Percentiles rank a stretch among this genome's conserved stretches.
These are phyloP conservation scores for Ogataea pini DNA, from an alignment of 805 yeast genomes.

Conservation along the genomic window DNA sequence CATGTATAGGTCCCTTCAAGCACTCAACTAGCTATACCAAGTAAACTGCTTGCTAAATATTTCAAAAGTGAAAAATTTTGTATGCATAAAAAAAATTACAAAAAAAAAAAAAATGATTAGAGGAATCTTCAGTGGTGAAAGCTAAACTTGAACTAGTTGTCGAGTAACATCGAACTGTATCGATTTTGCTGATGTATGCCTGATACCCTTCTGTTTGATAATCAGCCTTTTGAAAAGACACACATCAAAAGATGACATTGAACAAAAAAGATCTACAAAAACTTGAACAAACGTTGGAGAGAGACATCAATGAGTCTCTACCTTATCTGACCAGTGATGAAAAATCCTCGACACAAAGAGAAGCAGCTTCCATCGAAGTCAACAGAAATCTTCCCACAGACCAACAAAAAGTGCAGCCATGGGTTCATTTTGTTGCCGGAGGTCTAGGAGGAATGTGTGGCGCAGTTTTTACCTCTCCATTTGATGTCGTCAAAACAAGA, in stretches of 20 bases:
- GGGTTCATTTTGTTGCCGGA: conserved; percentile 89
- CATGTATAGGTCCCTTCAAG: no score
- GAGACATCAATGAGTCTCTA: conserved; percentile 58
- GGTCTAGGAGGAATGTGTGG: conserved; percentile 98
- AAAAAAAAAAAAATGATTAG: neutral
- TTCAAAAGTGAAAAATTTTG: conserved; percentile 3
- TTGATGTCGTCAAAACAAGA: conserved; percentile 94
- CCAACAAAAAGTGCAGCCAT: conserved; percentile 41
- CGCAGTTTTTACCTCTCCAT: conserved; percentile 89
- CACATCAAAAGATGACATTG: conserved; percentile 6
- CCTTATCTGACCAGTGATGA: conserved; percentile 74
- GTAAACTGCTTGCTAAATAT: neutral
- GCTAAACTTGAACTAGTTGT: neutral
- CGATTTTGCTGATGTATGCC: neutral
- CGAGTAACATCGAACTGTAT: neutral
- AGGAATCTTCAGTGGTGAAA: neutral
- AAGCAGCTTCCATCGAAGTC: conserved; percentile 31
- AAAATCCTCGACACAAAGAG: conserved; percentile 55
- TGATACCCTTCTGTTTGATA: neutral
- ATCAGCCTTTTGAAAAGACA: neutral
- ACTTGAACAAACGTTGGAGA: conserved; percentile 24
- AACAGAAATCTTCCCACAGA: neutral
- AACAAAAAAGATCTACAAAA: conserved; percentile 15
- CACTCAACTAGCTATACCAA: no score
- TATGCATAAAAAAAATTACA: neutral